Percentiles rank a stretch among this genome's conserved stretches.
These are phyloP conservation scores for Galerina marginata DNA, from an alignment of 768 basidiomycete species.

Conservation along the genomic window DNA sequence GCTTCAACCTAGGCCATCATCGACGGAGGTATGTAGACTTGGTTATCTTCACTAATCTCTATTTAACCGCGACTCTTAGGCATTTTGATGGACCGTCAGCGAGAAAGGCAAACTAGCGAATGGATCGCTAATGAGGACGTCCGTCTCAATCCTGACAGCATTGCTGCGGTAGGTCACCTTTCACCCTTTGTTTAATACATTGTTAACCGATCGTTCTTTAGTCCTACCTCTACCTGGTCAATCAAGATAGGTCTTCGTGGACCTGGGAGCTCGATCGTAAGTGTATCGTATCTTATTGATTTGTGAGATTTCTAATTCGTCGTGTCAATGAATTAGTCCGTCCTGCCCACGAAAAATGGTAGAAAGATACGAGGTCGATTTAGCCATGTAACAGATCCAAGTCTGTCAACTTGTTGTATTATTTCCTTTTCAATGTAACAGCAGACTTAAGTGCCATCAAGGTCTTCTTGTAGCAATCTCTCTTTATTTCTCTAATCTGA, in stretches of 20 bases:
- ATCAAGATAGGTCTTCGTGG: conserved; percentile 75
- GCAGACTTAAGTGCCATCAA: too few species aligned
- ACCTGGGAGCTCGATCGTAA: conserved; percentile 82
- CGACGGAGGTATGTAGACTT: conserved; percentile 55
- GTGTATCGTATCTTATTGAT: conserved; percentile 25
- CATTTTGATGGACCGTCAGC: conserved; percentile 40
- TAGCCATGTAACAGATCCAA: too few species aligned
- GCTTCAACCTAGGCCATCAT: conserved; percentile 58
- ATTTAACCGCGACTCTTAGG: conserved; percentile 24
- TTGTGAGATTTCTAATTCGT: not conserved
- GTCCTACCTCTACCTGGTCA: conserved; percentile 71
- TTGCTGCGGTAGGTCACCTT: conserved; percentile 5
- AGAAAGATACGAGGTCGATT: not conserved
- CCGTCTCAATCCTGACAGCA: conserved; percentile 51
- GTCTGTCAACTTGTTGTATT: too few species aligned
- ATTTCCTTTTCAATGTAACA: too few species aligned
- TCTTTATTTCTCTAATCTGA: too few species aligned
- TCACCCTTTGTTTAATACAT: too few species aligned
- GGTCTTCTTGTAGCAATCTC: too few species aligned
- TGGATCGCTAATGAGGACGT: conserved; percentile 52
- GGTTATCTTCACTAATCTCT: not conserved
- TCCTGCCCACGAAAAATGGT: not conserved
- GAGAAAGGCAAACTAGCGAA: conserved; percentile 33
- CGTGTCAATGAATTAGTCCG: not conserved
- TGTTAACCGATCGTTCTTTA: conserved; percentile 27